A percentile compares a stretch with the other conserved stretches of the same genome.
These are phyloP conservation scores for Meyerozyma smithsonii DNA, from an alignment of 1,139 yeast species.

Conservation along the genomic window DNA sequence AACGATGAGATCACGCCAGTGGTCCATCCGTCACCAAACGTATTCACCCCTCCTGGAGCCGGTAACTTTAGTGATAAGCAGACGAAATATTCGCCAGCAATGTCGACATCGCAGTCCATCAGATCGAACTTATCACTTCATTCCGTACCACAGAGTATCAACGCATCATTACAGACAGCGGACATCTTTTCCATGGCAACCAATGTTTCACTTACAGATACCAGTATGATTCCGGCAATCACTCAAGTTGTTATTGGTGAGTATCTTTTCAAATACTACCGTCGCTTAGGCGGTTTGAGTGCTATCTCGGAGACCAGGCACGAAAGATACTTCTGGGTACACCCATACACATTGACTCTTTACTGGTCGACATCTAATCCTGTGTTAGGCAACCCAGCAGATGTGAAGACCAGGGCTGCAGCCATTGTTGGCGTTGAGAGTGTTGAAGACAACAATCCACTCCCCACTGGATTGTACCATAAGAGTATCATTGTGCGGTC, in stretches of 20 bases:
- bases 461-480: slow-evolving; percentile 86
- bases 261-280: slow-evolving; percentile 78
- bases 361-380: slow-evolving; percentile 90
- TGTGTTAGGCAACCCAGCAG: slow-evolving; percentile 62
- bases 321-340: slow-evolving; percentile 93
- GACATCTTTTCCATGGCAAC: slow-evolving; percentile 58
- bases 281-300: slow-evolving; percentile 69
- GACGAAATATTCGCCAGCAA: slow-evolving; percentile 8
- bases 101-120: slow-evolving; percentile 22
- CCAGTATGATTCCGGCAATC: slow-evolving; percentile 77
- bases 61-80: slow-evolving; percentile 10
- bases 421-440: slow-evolving; percentile 78
- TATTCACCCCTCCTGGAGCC: slow-evolving; percentile 14
- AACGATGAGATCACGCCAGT: slow-evolving; percentile 5
- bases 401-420: slow-evolving; percentile 68
- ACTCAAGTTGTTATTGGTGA: slow-evolving; percentile 95
- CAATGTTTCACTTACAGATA: slow-evolving; percentile 65
- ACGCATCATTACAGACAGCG: slow-evolving; percentile 30
- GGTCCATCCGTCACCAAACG: slow-evolving; percentile 14
- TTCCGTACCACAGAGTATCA: slow-evolving; percentile 22
- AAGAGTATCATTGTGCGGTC: slow-evolving; percentile 79
- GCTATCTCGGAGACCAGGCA: slow-evolving; percentile 79
- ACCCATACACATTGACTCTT: slow-evolving; percentile 85
- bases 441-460: slow-evolving; percentile 79
- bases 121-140: slow-evolving; percentile 31